Percentiles rank a stretch among this genome's conserved stretches.
These are phyloP conservation scores for Corymbia citriodora DNA, from an alignment of 441 rosid genomes.

Conservation along the genomic window DNA sequence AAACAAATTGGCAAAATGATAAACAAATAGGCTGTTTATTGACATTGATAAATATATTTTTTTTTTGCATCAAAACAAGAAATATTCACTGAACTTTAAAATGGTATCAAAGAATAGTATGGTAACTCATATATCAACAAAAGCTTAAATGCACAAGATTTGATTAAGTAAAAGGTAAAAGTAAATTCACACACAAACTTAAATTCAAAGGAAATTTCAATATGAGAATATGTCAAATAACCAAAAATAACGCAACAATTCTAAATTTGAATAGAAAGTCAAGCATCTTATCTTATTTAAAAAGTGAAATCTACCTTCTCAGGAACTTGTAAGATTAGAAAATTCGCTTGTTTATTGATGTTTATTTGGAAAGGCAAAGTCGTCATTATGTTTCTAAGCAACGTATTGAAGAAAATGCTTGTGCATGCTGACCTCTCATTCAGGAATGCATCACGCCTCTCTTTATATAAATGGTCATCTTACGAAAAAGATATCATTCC, in stretches of 20 bases:
- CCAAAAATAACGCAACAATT: background rate
- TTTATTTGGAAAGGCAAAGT: background rate
- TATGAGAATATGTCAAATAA: background rate
- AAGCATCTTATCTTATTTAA: background rate
- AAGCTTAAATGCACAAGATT: background rate
- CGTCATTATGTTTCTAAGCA: background rate
- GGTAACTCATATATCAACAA: background rate
- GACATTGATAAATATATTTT: background rate
- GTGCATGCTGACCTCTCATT: background rate
- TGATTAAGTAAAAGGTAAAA: background rate
- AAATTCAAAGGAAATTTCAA: background rate
- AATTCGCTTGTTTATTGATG: background rate
- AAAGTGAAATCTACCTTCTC: background rate
- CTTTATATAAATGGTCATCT: background rate
- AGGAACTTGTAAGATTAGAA: background rate
- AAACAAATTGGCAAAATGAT: background rate
- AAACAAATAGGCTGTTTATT: background rate
- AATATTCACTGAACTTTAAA: background rate
- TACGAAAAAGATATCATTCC: background rate
- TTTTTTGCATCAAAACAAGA: background rate
- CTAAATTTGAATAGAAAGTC: background rate
- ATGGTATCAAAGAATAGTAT: background rate
- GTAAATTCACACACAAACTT: background rate
- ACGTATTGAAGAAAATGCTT: background rate
- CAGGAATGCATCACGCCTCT: background rate